Base-by-base conservation (phyloP, 352 stramenopile genomes). In the Phytopythium helicoides region DNA sequence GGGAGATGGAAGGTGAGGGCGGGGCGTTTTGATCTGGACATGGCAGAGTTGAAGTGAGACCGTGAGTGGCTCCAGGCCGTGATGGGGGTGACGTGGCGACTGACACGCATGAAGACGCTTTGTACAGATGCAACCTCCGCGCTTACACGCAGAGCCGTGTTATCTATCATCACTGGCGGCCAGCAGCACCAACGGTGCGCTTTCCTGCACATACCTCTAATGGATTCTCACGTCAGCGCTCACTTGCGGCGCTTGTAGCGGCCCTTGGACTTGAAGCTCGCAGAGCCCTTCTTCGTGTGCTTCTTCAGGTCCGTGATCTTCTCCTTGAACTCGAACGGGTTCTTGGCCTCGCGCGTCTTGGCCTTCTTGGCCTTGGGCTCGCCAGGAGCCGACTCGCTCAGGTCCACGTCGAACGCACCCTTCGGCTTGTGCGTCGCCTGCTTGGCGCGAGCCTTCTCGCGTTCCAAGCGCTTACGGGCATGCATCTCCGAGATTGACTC, bases 231-330 rank as follows among this genome's bases (percentile, higher is more conserved):
- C 57, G n/a, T n/a, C n/a, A 62, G 41, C 46, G 49, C 71, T 64
- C 80, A 85, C 79, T 88, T 81, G 67, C 85, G 78, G 58, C 85
- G 82, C 51, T 88, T 89, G 81, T 87, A 97, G 49, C 87, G 86
- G 46, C 65, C 45, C 72, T 97, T 96, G 57, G 86, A 96, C 73
- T 97, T 97, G 69, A 97, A 97, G 36, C 82, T 71, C 49, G 70
- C 80, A 36, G 71, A 73, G 19, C 80, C 72, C 64, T 92, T 90
- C 73, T 97, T 97, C 23, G 84, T 81, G 54, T 95, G 77, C 66
- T 93, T 94, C 71, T 94, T 93, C 52, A 76, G 88, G 64, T 86
- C 77, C 62, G 87, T 96, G 64, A 96, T 95, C 55, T 94, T 95
- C 74, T 95, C 81, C 66, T 96, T 95, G 65, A 93, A 94, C 63